Evolutionary conservation across 805 yeast genomes (phyloP), one percentile per base, ranked within the genome.

Genomic region (Lachancea nothofagi): DNA sequence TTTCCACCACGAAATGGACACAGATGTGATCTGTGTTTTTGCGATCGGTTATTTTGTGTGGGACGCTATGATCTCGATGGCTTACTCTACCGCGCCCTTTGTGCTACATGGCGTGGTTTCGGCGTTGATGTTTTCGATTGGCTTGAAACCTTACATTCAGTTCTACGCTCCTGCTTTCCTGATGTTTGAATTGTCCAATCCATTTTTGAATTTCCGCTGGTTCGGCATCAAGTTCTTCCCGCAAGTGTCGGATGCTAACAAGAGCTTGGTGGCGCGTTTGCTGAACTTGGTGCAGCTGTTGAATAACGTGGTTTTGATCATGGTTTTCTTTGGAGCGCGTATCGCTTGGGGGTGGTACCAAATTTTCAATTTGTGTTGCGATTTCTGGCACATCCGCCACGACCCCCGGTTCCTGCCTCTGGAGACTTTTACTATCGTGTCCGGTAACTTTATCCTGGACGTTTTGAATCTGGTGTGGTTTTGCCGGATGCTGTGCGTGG

Each of bases 191-290:
- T 70, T 82, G 41, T 81, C 93, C 29, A 85, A 95, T 12, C 96
- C 96, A 10, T 87, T 87, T 61, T 85, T 88, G 46, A 89, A 88
- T 62, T 57, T 84, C 50, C 80, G 90, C 63, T 88, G 96, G 95
- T 86, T 83, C 60, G 78, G 85, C 14, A 45, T 50, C 33, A 55
- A 60, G 36, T 60, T 48, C 32, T 40, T 49, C 22, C 55, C 55
- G 18, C 46, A 42, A 14, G 29, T 43, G 12, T 26, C 46, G 7
- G 41, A 38, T n/a, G 33, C 32, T 10, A 42, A 46, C n/a, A 50
- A 42, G 8, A 17, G 35, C 14, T 7, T 29, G 8, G 24, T 29
- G 14, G 36, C 42, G 13, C 46, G 40, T 12, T 1, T 51, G 12
- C 90, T 94, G 2, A 71, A 51, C 66, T 83, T 21, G 88, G 1